Base-by-base conservation (phyloP, 495 filamentous ascomycete species). In the Penicillium riverlandense region DNA sequence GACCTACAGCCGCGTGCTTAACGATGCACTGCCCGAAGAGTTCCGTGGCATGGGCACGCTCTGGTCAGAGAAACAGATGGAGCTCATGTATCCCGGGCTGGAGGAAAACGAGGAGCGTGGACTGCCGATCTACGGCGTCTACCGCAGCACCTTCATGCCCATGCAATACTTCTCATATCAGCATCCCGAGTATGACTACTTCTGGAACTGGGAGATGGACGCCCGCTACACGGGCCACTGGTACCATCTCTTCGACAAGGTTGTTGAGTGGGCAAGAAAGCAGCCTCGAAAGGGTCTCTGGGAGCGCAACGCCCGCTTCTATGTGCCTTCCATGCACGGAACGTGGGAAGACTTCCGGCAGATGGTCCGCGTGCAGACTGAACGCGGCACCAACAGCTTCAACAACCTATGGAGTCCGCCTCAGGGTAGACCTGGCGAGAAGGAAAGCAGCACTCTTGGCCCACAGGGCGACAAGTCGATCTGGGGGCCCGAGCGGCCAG, bases 141-240 rank as follows among this genome's bases (percentile, higher is more conserved):
- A 97, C 65, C 85, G 92, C 34, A 86, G 84, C 45, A 80, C 88
- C 16, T 89, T 87, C 58, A 91, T 96, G 88, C 87, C 91, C 8
- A 79, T 97, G 70, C 92, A 96, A 56, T 84, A 86, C 61, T 98
- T 96, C 55, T 84, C 91, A 11, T 79, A 87, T 50, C 77, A 80
- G 34, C 92, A 98, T 60, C 86, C 87, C 0, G 90, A 96, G 57
- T 98, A 92, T 58, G 94, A 97, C 45, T 87, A 83, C 65, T 86
- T 91, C 65, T 98, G 92, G 92, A 90, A 98, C 55, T 96, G 90
- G 90, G 92, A 98, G 65, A 95, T 97, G 84, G 92, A 98, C 57
- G 81, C 88, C 31, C 83, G 92, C 4, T 95, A 96, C 61, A 95
- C 85, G 0, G 94, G 92, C n/a, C 90, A 98, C 63, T 95, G 84